A percentile compares a stretch with the other conserved stretches of the same genome.
phyloP scores from a whole-genome alignment of 139 green algal genomes.

The Micromonas pusilla region DNA sequence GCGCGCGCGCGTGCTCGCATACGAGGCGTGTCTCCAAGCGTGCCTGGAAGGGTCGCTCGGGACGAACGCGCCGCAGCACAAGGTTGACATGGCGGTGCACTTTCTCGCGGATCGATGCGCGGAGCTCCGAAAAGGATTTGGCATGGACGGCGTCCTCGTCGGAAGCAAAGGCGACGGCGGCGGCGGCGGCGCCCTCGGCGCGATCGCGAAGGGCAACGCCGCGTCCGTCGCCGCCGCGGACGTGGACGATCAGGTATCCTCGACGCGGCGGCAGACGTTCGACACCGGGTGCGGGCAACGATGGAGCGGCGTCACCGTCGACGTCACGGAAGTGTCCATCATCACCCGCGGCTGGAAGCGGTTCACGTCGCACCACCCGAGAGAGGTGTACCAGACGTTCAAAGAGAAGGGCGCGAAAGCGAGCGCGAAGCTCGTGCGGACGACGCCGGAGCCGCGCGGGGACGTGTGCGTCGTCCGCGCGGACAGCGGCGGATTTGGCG shows the following conservation, averaged over 20 bases:
- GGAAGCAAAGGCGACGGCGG: not conserved
- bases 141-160: slow-evolving; percentile 8
- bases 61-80: not conserved
- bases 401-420: too few species aligned
- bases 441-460: too few species aligned
- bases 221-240: not conserved
- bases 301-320: slow-evolving; percentile 3
- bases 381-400: not conserved
- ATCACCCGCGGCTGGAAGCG: not conserved
- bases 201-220: not conserved
- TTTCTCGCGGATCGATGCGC: slow-evolving; percentile 9
- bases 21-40: slow-evolving; percentile 21
- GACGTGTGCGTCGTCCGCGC: not conserved
- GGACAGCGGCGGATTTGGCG: not conserved
- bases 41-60: slow-evolving; percentile 14
- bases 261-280: too few species aligned
- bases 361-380: too few species aligned
- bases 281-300: not conserved
- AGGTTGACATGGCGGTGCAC: slow-evolving; percentile 18
- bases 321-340: not conserved
- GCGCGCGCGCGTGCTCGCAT: slow-evolving; percentile 2
- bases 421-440: too few species aligned
- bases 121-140: slow-evolving; percentile 17
- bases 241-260: too few species aligned
- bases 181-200: not conserved